Conservation (phyloP, 192 early-diverging fungal genomes). For the Geranomyces variabilis region DNA sequence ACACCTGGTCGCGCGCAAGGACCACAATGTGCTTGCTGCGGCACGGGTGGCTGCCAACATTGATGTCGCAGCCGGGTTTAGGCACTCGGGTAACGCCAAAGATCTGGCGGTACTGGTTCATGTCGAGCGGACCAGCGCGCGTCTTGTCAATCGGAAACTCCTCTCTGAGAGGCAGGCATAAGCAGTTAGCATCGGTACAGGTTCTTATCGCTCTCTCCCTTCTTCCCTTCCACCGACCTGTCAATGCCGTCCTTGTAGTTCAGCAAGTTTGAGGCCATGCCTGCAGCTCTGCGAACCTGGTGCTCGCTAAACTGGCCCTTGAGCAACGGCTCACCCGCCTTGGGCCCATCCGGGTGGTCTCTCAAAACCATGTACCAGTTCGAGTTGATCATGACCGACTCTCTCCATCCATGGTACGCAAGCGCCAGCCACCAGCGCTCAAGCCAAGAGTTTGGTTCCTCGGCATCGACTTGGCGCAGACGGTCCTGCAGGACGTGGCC, state of each 20-base stretch:
- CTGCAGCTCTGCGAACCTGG: slow-evolving; percentile 82
- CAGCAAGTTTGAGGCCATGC: slow-evolving; percentile 63
- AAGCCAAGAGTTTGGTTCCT: slow-evolving; percentile 81
- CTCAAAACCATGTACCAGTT: slow-evolving; percentile 82
- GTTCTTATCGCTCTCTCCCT: background rate
- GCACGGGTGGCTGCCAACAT: slow-evolving; percentile 56
- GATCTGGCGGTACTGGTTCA: slow-evolving; percentile 81
- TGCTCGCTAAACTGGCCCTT: slow-evolving; percentile 63
- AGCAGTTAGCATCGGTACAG: background rate
- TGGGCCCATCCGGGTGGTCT: slow-evolving; percentile 61
- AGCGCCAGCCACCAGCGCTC: slow-evolving; percentile 95
- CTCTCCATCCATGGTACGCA: slow-evolving; percentile 84
- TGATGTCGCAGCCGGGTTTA: slow-evolving; percentile 70
- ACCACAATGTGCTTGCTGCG: slow-evolving; percentile 66
- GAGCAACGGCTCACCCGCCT: slow-evolving; percentile 1
- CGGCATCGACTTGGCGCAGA: slow-evolving; percentile 72
- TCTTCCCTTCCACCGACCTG: slow-evolving; percentile 40
- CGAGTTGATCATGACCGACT: slow-evolving; percentile 80
- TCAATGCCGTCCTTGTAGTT: slow-evolving; percentile 78
- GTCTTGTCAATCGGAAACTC: slow-evolving; percentile 69
- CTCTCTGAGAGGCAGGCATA: slow-evolving; percentile 23
- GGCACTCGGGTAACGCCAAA: slow-evolving; percentile 87
- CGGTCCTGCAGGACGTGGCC: slow-evolving; percentile 85
- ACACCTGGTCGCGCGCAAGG: slow-evolving; percentile 78
- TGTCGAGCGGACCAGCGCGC: slow-evolving; percentile 70